A percentile compares a stretch with the other conserved stretches of the same genome.
phyloP scores from a whole-genome alignment of 2,329 filamentous ascomycete genomes.

The Arthrocladium fulminans region DNA sequence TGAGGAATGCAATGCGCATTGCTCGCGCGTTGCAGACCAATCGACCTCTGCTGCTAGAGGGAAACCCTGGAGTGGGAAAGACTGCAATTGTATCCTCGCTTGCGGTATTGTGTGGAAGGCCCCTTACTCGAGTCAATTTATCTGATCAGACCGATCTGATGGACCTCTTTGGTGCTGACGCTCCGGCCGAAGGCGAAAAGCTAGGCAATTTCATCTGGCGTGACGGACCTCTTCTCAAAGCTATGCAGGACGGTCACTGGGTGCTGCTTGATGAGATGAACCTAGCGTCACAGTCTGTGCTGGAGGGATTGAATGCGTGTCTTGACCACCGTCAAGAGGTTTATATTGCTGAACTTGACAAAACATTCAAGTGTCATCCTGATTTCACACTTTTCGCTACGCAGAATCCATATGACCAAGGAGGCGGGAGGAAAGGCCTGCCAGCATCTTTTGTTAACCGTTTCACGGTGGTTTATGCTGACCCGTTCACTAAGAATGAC shows the following conservation, averaged over 20 bases:
- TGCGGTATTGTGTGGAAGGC: conserved; percentile 67
- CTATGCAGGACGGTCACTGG: conserved; percentile 96
- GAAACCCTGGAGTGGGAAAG: conserved; percentile 96
- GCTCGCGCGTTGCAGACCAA: conserved; percentile 77
- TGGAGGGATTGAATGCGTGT: conserved; percentile 93
- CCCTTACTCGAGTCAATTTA: conserved; percentile 87
- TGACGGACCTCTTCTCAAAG: conserved; percentile 87
- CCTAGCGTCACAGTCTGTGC: conserved; percentile 86
- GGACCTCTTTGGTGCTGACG: conserved; percentile 93
- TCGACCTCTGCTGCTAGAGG: conserved; percentile 90
- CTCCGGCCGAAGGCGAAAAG: conserved; percentile 84
- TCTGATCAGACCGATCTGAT: conserved; percentile 97
- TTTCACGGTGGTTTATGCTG: conserved; percentile 95
- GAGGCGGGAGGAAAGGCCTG: conserved; percentile 86
- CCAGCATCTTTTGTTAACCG: conserved; percentile 96
- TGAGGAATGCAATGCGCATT: conserved; percentile 81
- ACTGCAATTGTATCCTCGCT: conserved; percentile 85
- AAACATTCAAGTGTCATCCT: conserved; percentile 81
- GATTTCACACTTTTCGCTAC: conserved; percentile 93
- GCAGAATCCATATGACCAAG: conserved; percentile 95
- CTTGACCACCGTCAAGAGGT: conserved; percentile 93
- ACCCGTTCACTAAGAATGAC: conserved; percentile 75
- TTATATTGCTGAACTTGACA: conserved; percentile 89
- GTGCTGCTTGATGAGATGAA: conserved; percentile 99
- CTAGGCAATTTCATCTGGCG: conserved; percentile 91